Evolutionary conservation across 768 basidiomycete species (phyloP).

Genomic region (Panaeolus cyanescens): DNA sequence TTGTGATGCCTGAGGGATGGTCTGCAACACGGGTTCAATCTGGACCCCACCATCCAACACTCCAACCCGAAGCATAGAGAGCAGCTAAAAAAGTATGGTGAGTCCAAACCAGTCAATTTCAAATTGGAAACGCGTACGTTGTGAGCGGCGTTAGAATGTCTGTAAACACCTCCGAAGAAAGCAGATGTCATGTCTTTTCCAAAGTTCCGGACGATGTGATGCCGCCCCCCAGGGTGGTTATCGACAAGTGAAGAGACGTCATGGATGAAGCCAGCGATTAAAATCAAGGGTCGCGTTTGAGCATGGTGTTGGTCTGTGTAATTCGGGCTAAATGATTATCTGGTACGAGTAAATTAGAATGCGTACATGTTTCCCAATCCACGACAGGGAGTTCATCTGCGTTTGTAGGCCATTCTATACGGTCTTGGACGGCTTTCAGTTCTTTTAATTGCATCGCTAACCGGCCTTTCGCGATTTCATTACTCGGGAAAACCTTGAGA

Average conservation of each 20-base stretch:
- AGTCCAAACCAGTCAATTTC: not conserved
- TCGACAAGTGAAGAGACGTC: slow-evolving; percentile 75
- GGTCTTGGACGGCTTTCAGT: slow-evolving; percentile 64
- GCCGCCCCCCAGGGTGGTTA: slow-evolving; percentile 78
- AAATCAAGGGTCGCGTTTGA: slow-evolving; percentile 61
- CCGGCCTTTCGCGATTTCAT: slow-evolving; percentile 83
- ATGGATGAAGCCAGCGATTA: slow-evolving; percentile 87
- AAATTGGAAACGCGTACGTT: slow-evolving; percentile 47
- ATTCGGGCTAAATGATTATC: not conserved
- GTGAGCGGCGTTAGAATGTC: slow-evolving; percentile 83
- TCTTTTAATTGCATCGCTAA: slow-evolving; percentile 83
- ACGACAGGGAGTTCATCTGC: slow-evolving; percentile 71
- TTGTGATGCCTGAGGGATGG: slow-evolving; percentile 35
- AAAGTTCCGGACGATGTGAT: slow-evolving; percentile 54
- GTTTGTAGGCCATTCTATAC: slow-evolving; percentile 59
- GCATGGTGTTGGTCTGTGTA: slow-evolving; percentile 66
- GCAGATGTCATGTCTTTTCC: slow-evolving; percentile 86
- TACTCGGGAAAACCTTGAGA: slow-evolving; percentile 83
- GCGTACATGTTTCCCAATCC: slow-evolving; percentile 80
- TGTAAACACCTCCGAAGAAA: slow-evolving; percentile 85
- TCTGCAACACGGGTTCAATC: slow-evolving; percentile 16
- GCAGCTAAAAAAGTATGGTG: slow-evolving; percentile 34
- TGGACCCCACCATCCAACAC: slow-evolving; percentile 22
- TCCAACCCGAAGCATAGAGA: slow-evolving; percentile 55
- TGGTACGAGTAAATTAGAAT: not conserved